phyloP scores from a whole-genome alignment of 2,329 filamentous ascomycete genomes.

The Keithomyces neogunnii region DNA sequence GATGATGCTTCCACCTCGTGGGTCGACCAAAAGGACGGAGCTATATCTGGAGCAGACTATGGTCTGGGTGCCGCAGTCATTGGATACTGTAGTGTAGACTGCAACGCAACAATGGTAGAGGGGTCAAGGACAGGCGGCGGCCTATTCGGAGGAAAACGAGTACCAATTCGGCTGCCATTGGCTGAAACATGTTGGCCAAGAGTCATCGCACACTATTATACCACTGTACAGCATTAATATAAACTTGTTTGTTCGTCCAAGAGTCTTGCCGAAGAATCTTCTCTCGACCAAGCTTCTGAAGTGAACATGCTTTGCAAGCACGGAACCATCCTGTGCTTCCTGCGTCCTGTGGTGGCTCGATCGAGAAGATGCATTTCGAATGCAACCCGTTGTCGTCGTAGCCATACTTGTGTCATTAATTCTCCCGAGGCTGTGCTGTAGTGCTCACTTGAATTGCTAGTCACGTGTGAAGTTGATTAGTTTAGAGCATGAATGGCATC shows the following conservation, averaged over 20 bases:
- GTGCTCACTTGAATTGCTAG: not conserved
- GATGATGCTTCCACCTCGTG: constrained; percentile 24
- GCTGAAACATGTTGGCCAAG: not conserved
- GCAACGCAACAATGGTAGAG: not conserved
- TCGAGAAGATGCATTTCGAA: not conserved
- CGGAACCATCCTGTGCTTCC: not conserved
- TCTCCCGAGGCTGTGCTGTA: not conserved
- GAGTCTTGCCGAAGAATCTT: not conserved
- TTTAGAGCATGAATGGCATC: not conserved
- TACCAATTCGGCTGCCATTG: not conserved
- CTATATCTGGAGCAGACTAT: constrained; percentile 26
- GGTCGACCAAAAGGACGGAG: constrained; percentile 19
- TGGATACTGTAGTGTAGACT: not conserved
- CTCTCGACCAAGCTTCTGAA: not conserved
- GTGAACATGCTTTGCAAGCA: not conserved
- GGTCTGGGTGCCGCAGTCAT: constrained; percentile 17
- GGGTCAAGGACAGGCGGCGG: not conserved
- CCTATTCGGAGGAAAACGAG: not conserved
- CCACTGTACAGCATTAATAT: not conserved
- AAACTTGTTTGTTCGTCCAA: not conserved
- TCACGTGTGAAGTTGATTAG: not conserved
- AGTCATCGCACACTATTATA: not conserved
- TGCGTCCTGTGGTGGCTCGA: not conserved
- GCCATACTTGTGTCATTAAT: not conserved
- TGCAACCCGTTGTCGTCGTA: not conserved